These are phyloP conservation scores for Aspergillus coremiiformis DNA, from an alignment of 495 filamentous ascomycete species.

Conservation along the genomic window DNA sequence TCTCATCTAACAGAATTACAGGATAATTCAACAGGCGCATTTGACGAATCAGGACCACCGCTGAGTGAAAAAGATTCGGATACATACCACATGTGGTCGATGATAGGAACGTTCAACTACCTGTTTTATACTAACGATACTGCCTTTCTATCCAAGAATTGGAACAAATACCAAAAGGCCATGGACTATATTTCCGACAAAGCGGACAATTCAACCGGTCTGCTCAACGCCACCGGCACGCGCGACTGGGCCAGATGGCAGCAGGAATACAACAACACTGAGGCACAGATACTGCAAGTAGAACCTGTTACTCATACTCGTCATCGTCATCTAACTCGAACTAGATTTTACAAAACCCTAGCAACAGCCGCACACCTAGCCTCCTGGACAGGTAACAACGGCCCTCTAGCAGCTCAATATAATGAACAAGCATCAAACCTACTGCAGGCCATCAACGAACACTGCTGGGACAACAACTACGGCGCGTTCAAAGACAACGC, in stretches of 20 bases:
- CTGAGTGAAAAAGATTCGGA: conserved; percentile 49
- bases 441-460: conserved; percentile 33
- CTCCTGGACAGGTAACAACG: conserved; percentile 40
- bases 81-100: conserved; percentile 58
- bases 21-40: conserved; percentile 31
- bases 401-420: conserved; percentile 38
- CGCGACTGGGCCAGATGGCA: conserved; percentile 53
- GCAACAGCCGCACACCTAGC: conserved; percentile 44
- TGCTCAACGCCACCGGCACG: conserved; percentile 49
- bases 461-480: conserved; percentile 44
- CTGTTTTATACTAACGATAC: conserved; percentile 51
- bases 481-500: conserved; percentile 54
- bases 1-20: conserved; percentile 1
- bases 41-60: conserved; percentile 55
- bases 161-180: conserved; percentile 43
- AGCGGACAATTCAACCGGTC: conserved; percentile 39
- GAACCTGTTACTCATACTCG: not conserved
- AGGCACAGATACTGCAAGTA: conserved; percentile 49
- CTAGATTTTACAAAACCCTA: conserved; percentile 44
- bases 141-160: conserved; percentile 42
- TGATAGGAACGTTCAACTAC: conserved; percentile 59
- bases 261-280: conserved; percentile 44
- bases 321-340: conserved; percentile 2
- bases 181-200: conserved; percentile 50
- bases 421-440: conserved; percentile 32